These are phyloP conservation scores for Plasmodium berghei DNA, from an alignment of 169 alveolate species.

Conservation along the genomic window DNA sequence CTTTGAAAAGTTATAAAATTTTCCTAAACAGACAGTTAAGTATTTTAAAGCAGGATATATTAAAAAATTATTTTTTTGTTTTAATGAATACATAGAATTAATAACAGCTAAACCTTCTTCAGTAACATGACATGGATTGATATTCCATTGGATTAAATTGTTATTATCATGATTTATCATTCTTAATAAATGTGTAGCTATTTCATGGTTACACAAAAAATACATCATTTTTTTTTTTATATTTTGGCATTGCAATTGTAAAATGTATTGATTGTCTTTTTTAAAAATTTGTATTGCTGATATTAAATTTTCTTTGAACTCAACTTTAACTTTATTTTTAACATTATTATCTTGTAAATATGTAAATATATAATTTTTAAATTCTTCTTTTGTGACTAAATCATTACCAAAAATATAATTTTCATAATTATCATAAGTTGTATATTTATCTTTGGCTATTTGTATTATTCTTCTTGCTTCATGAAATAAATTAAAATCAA, in stretches of 20 bases:
- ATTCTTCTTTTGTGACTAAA: conserved; percentile 30
- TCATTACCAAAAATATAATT: conserved; percentile 7
- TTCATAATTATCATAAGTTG: conserved; percentile 65
- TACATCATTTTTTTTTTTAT: conserved; percentile 43
- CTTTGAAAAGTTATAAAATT: conserved; percentile 45
- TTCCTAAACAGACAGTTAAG: conserved; percentile 76
- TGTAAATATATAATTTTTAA: conserved; percentile 26
- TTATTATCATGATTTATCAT: conserved; percentile 76
- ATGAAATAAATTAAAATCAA: conserved; percentile 53
- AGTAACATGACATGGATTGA: conserved; percentile 49
- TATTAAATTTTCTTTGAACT: conserved; percentile 22
- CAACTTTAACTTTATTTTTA: conserved; percentile 19
- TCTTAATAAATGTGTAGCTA: conserved; percentile 75
- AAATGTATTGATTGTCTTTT: conserved; percentile 21
- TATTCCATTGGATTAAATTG: conserved; percentile 28
- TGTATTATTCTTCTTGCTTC: conserved; percentile 69
- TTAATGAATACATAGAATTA: conserved; percentile 72
- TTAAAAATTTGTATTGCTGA: conserved; percentile 51
- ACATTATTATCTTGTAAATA: conserved; percentile 28
- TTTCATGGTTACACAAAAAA: conserved; percentile 74
- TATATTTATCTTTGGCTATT: conserved; percentile 30
- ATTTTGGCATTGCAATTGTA: conserved; percentile 38
- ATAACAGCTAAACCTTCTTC: conserved; percentile 78
- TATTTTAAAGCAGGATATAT: conserved; percentile 71
- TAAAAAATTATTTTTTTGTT: conserved; percentile 34